Evolutionary conservation across 2,329 filamentous ascomycete genomes (phyloP), one percentile per base, ranked within the genome.

Genomic region (Phialemoniopsis sp.): DNA sequence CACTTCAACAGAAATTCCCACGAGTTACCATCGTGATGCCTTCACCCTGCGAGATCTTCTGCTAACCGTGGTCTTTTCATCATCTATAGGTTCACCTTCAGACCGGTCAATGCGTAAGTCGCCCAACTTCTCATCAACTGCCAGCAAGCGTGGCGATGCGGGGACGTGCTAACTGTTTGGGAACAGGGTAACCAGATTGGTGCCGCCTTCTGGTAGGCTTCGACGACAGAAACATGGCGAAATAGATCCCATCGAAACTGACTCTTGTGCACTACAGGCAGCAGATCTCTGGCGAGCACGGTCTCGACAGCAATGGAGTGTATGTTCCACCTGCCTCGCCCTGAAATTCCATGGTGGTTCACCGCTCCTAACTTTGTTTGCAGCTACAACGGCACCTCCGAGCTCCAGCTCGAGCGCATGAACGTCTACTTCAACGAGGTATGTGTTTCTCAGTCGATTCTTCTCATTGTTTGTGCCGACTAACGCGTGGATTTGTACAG

Each of bases 371-470:
- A 26, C 21, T 48, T 47, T 35, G 48, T 47, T 10, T 26, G 60
- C 57, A 93, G 87, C 58, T 97, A 97, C 84, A 94, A 94, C 71
- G 93, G 93, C 66, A 90, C 88, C 57, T 97, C 91, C 33, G 93
- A 97, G 72, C 89, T 97, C 67, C 93, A 98, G 81, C 85, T 97
- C 57, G 93, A 98, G 87, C 90, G 93, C 63, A 95, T 98, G 90
- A 98, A 90, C 71, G 91, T 97, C 70, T 96, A 97, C 82, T 96
- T 97, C 85, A 89, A 89, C 70, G 56, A 26, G 21, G 21, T 26
- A 26, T 26, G 21, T 26, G 6, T 10, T 26, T 26, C 10, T 6
- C 21, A 26, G 10, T 26, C 21, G 10, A 10, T 26, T 6, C 21
- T 10, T 10, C 6, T 10, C 6, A 10, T 26, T 10, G 21, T 6